Base-by-base conservation (phyloP, 2,329 filamentous ascomycete genomes). In the Pseudomassariella vexata region DNA sequence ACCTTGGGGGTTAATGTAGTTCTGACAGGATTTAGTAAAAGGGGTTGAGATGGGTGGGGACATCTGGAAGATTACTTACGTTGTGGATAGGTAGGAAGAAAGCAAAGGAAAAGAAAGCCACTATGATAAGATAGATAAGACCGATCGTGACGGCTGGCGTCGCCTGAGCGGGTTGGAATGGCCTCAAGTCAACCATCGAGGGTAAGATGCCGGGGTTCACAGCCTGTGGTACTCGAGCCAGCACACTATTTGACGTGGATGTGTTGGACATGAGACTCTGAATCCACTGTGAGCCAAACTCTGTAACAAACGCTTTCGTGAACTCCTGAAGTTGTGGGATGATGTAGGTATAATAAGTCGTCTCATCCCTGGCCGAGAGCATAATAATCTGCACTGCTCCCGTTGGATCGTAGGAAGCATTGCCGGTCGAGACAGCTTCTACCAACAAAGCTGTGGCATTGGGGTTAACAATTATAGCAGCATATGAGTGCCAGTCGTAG, bases 51-150 rank as follows among this genome's bases (percentile, higher is more conserved):
- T 17, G 26, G 10, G 9, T 19, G 12, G 14, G 11, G 8, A n/a
- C n/a, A n/a, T n/a, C n/a, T n/a, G n/a, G n/a, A n/a, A n/a, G n/a
- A n/a, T n/a, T n/a, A n/a, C 49, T 32, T 39, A 56, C 68, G 43
- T 65, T 66, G 49, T 82, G 76, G 10, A 79, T 71, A 0, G 77
- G 77, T 26, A 82, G 59, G 45, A 81, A 76, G 56, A 82, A 82
- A 0, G 68, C 63, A 51, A 77, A 81, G 18, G 68, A 75, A 59
- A 82, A 81, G 58, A 82, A 82, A 0, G 75, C 73, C 24, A 82
- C 63, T 45, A 82, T 81, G 45, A 82, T 81, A 2, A 81, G 57
- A 47, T 82, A 82, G 43, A 82, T 81, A 18, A 82, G 55, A 0
- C 76, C 76, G 32, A 82, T 77, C 2, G 65, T 72, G 3, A 81